Evolutionary conservation across 768 basidiomycete genomes (phyloP).

Genomic region (Leccinum pellstonianum): DNA sequence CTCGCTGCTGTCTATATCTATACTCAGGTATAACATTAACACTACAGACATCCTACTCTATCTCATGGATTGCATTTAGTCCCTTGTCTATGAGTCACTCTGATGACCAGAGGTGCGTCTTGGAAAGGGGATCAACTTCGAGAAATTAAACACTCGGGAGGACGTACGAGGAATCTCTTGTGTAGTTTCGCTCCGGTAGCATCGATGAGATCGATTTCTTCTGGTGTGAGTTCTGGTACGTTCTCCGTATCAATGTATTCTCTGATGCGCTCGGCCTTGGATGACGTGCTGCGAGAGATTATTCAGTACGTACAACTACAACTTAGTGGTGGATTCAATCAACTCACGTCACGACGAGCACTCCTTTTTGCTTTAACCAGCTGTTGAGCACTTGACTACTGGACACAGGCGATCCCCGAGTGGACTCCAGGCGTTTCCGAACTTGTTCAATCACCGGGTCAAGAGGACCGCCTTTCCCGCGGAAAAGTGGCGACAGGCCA

Average conservation of each 20-base stretch:
- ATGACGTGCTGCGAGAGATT: conserved; percentile 29
- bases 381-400: conserved; percentile 30
- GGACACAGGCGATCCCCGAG: conserved; percentile 27
- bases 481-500: conserved; percentile 41
- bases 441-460: conserved; percentile 38
- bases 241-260: conserved; percentile 34
- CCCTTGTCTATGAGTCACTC: no score
- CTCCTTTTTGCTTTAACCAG: conserved; percentile 32
- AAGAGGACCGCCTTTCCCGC: conserved; percentile 38
- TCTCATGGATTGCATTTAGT: no score
- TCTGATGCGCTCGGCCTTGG: conserved; percentile 32
- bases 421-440: conserved; percentile 28
- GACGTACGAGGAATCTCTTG: conserved; percentile 29
- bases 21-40: no score
- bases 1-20: no score
- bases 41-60: no score
- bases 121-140: no score
- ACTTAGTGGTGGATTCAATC: not conserved
- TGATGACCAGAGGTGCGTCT: no score
- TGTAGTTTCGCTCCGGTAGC: conserved; percentile 24
- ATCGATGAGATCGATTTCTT: conserved; percentile 28
- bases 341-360: conserved; percentile 34
- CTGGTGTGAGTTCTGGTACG: conserved; percentile 27
- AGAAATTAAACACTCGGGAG: no score
- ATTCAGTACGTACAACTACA: not conserved